phyloP scores from a whole-genome alignment of 169 alveolate species.

The Eimeria maxima region DNA sequence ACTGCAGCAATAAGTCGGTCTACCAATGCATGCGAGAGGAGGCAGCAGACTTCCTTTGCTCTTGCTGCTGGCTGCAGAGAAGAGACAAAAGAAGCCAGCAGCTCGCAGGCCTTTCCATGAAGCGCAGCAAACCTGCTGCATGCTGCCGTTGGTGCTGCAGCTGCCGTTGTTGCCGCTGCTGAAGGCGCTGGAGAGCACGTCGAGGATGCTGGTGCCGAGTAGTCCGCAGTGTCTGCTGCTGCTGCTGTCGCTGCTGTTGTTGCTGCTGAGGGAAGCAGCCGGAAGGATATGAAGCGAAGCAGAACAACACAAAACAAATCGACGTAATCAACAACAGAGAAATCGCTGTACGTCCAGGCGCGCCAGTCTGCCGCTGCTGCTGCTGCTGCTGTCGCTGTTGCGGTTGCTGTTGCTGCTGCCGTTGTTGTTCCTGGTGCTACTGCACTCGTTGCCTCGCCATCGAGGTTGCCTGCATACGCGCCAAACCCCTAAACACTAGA shows the following conservation, averaged over 20 bases:
- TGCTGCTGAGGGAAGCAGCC: slow-evolving; percentile 37
- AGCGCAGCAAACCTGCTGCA: slow-evolving; percentile 61
- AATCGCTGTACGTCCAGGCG: slow-evolving; percentile 50
- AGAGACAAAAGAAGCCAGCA: slow-evolving; percentile 63
- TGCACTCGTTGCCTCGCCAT: no score
- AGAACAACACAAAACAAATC: slow-evolving; percentile 55
- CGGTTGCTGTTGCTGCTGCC: no score
- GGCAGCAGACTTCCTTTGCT: slow-evolving; percentile 63
- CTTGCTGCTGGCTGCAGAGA: slow-evolving; percentile 52
- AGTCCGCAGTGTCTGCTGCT: background rate
- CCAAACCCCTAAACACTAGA: background rate
- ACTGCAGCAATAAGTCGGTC: slow-evolving; percentile 61
- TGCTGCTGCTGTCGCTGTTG: no score
- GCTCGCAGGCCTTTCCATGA: slow-evolving; percentile 53
- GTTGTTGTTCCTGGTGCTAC: no score
- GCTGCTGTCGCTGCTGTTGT: slow-evolving; percentile 13
- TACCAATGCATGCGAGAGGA: slow-evolving; percentile 53
- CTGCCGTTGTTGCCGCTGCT: no score
- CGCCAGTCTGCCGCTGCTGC: background rate
- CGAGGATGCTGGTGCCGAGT: background rate
- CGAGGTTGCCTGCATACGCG: background rate
- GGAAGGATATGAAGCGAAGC: slow-evolving; percentile 45
- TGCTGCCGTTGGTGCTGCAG: background rate
- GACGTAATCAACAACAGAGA: slow-evolving; percentile 50
- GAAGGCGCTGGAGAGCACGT: background rate